Base-by-base conservation (phyloP, 371 early-diverging fungal species). In the Mortierella sp. region DNA sequence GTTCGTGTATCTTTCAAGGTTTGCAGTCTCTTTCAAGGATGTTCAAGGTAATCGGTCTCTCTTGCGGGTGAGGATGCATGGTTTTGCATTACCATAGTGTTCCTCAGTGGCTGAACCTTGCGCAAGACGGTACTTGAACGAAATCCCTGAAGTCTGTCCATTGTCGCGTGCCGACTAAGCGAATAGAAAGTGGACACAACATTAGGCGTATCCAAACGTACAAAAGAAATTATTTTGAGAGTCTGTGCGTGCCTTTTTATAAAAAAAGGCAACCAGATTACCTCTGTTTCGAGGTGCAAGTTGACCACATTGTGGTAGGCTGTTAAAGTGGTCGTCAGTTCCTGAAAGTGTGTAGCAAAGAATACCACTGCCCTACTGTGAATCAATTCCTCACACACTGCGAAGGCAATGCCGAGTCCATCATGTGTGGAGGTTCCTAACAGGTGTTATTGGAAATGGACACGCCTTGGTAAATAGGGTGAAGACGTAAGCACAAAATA, bases 321-420 rank as follows among this genome's bases (percentile, higher is more conserved):
- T 34, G 90, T 80, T 60, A 95, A 80, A 6, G 84, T 84, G 34
- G 72, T 63, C 3, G 93, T 89, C 3, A 95, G 85, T 73, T 93
- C 92, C 73, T 91, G 92, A 72, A 95, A 92, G 81, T 95, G 96
- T 0, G 96, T 95, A 5, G 93, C 93, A 83, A 96, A 92, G 76
- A 95, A 95, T 16, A 92, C 91, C 73, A 92, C 90, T 0, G 94
- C 92, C 92, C 93, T 74, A 8, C 89, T 88, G 21, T 89, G 82
- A 5, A 95, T 88, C 34, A 98, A 84, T 14, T 92, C 90, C 80
- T 98, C 98, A 68, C 92, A 93, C 10, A 97, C 92, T 28, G 97
- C 96, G 77, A 91, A 92, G 10, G 97, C 91, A 14, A 98, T 93
- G 8, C 95, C 95, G 3, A 96, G 79, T 3, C 97, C 99, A 90